phyloP scores from a whole-genome alignment of 139 green algal species.

The Haematococcus lacustris region DNA sequence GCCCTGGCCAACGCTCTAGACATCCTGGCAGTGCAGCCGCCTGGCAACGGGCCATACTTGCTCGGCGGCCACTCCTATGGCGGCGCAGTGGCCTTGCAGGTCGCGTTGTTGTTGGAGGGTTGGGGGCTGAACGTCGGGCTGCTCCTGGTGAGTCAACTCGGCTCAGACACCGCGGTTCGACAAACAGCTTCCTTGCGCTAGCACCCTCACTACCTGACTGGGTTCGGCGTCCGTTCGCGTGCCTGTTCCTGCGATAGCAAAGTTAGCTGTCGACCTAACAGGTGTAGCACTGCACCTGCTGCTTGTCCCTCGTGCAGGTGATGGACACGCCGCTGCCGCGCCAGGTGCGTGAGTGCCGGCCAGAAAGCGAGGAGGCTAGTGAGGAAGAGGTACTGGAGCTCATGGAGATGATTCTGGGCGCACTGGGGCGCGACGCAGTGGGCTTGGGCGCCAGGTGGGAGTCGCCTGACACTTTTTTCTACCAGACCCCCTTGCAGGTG shows the following conservation, averaged over 20 bases:
- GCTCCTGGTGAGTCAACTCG: slow-evolving; percentile 64
- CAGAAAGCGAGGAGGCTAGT: slow-evolving; percentile 38
- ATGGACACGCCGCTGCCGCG: slow-evolving; percentile 71
- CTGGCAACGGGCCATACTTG: slow-evolving; percentile 65
- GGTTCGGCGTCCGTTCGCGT: no score
- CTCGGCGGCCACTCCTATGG: slow-evolving; percentile 84
- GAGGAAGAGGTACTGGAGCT: slow-evolving; percentile 79
- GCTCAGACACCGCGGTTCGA: no score
- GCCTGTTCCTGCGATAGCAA: no score
- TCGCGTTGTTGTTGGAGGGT: slow-evolving; percentile 72
- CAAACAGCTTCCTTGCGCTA: no score
- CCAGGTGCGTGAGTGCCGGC: slow-evolving; percentile 50
- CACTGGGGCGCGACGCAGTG: slow-evolving; percentile 70
- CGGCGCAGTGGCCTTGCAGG: slow-evolving; percentile 71
- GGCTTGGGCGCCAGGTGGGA: slow-evolving; percentile 46
- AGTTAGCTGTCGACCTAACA: no score
- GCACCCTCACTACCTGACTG: no score
- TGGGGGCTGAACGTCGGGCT: slow-evolving; percentile 73
- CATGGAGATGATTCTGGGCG: slow-evolving; percentile 88
- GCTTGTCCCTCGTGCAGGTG: slow-evolving; percentile 32
- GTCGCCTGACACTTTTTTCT: no score
- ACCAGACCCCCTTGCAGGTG: no score
- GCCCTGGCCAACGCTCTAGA: slow-evolving; percentile 63
- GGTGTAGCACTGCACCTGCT: no score
- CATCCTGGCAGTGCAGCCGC: slow-evolving; percentile 67